Percentiles rank a stretch among this genome's conserved stretches.
Conservation (phyloP, 2,329 filamentous ascomycete species). For the Didymellaceae sp. region DNA sequence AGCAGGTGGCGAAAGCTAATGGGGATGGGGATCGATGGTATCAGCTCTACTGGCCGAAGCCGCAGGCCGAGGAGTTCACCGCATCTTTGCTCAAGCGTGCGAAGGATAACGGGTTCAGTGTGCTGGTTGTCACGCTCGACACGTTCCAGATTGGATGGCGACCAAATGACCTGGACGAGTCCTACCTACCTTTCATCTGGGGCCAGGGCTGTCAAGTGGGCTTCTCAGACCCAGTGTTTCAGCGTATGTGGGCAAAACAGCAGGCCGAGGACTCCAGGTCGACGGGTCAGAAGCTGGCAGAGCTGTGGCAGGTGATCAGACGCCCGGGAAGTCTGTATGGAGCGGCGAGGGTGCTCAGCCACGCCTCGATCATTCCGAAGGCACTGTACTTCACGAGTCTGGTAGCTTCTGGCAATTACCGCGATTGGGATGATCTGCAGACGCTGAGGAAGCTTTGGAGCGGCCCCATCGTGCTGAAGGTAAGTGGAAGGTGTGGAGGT, state of each 20-base stretch:
- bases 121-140: conserved; percentile 75
- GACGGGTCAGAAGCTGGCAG: conserved; percentile 40
- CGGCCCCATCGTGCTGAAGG: conserved; percentile 48
- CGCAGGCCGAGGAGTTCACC: conserved; percentile 69
- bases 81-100: conserved; percentile 68
- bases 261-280: conserved; percentile 42
- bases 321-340: conserved; percentile 45
- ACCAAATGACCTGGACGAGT: conserved; percentile 69
- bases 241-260: conserved; percentile 40
- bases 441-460: conserved; percentile 45
- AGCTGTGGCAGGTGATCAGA: conserved; percentile 48
- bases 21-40: conserved; percentile 69
- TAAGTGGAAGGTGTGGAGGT: background rate
- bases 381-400: conserved; percentile 46
- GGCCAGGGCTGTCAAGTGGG: conserved; percentile 46
- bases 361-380: conserved; percentile 45
- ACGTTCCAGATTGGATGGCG: conserved; percentile 74
- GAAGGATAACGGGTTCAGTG: conserved; percentile 66
- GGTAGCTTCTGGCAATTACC: conserved; percentile 44
- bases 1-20: conserved; percentile 68
- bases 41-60: conserved; percentile 77
- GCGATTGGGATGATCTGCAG: conserved; percentile 45
- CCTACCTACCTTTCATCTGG: conserved; percentile 65
- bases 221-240: conserved; percentile 48
- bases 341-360: conserved; percentile 41